Conservation (phyloP, 306 rosid genomes). For the Urtica urens region DNA sequence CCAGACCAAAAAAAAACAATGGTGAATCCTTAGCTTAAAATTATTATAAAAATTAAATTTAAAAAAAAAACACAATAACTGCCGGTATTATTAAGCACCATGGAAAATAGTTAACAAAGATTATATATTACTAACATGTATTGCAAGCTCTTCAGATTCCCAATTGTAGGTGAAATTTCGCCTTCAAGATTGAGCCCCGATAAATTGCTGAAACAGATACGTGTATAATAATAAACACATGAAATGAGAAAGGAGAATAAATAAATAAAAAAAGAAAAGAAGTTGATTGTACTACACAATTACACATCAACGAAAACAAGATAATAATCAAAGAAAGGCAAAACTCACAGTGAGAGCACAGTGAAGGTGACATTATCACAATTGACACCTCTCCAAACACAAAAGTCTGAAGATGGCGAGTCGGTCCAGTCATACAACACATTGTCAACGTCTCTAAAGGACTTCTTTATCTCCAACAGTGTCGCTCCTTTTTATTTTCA, state of each 20-base stretch:
- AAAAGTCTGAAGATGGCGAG: conserved; percentile 71
- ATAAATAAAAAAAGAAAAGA: background rate
- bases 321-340: background rate
- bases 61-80: background rate
- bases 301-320: conserved; percentile 1
- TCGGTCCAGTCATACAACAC: conserved; percentile 85
- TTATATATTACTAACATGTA: conserved; percentile 37
- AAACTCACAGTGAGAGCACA: conserved; percentile 86
- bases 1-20: background rate
- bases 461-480: conserved; percentile 78
- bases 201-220: conserved; percentile 64
- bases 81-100: too few relatives aligned
- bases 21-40: background rate
- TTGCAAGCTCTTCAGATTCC: conserved; percentile 59
- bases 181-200: conserved; percentile 84
- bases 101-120: background rate
- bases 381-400: conserved; percentile 82
- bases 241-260: background rate
- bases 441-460: conserved; percentile 80
- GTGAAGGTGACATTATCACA: conserved; percentile 83
- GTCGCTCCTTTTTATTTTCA: conserved; percentile 52
- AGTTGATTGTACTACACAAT: background rate
- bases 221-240: too few relatives aligned
- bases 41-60: background rate
- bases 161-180: conserved; percentile 82